Evolutionary conservation across 805 yeast genomes (phyloP).

Genomic region (Nakazawaea ishiwadae): DNA sequence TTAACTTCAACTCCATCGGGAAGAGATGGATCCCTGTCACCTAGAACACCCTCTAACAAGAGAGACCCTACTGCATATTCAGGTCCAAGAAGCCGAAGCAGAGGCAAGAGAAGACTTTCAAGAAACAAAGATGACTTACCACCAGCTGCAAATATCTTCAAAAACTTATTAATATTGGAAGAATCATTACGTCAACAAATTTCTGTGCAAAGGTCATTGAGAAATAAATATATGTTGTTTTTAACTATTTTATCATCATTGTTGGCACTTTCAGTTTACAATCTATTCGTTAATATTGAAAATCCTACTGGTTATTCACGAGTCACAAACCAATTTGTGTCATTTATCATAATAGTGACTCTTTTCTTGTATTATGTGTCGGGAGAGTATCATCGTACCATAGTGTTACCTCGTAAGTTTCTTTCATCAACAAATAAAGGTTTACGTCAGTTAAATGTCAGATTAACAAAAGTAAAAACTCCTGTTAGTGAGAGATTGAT

Average conservation of each 20-base stretch:
- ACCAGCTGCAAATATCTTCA: conserved; percentile 68
- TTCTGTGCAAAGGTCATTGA: conserved; percentile 59
- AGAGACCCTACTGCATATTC: not conserved
- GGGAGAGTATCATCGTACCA: conserved; percentile 86
- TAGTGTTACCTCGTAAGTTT: conserved; percentile 76
- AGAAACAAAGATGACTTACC: conserved; percentile 24
- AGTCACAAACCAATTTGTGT: conserved; percentile 45
- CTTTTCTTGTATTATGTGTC: conserved; percentile 74
- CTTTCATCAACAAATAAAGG: conserved; percentile 86
- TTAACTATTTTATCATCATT: conserved; percentile 36
- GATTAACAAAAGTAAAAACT: conserved; percentile 59
- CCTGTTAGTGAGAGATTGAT: conserved; percentile 31
- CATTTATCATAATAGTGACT: conserved; percentile 62
- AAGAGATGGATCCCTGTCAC: not conserved
- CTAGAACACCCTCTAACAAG: conserved; percentile 3
- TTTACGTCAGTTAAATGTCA: conserved; percentile 72
- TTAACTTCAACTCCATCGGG: not conserved
- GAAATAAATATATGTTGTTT: conserved; percentile 60
- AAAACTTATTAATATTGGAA: conserved; percentile 79
- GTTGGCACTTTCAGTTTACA: conserved; percentile 30
- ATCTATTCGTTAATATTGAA: conserved; percentile 23
- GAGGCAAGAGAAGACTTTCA: conserved; percentile 22
- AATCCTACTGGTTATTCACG: conserved; percentile 27
- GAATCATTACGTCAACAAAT: conserved; percentile 82
- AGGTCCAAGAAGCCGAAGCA: conserved; percentile 17